Percentiles rank a stretch among this genome's conserved stretches.
These are phyloP conservation scores for Hypholoma sublateritium DNA, from an alignment of 768 basidiomycete genomes.

Conservation along the genomic window DNA sequence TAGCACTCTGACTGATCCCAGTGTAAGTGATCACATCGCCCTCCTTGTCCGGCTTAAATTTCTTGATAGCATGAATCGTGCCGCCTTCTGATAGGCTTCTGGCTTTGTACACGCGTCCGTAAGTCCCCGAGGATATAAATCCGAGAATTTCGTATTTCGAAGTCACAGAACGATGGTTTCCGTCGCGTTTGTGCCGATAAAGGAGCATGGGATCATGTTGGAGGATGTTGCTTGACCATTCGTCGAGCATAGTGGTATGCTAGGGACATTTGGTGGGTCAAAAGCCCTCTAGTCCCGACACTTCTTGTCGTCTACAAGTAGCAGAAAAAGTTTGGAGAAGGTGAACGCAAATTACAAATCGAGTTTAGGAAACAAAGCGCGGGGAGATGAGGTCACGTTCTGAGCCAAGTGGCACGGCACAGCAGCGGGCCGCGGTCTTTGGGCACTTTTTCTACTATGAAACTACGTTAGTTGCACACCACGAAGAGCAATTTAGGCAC, in stretches of 20 bases:
- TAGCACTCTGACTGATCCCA: slow-evolving; percentile 96
- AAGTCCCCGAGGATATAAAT: slow-evolving; percentile 98
- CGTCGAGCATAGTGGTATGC: slow-evolving; percentile 25
- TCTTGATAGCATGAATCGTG: slow-evolving; percentile 92
- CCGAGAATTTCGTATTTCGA: slow-evolving; percentile 91
- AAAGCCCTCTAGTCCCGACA: background rate
- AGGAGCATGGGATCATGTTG: slow-evolving; percentile 82
- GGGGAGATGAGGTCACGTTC: background rate
- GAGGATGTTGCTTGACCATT: slow-evolving; percentile 36
- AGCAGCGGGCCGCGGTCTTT: background rate
- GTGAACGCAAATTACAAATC: too few relatives aligned
- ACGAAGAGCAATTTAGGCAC: background rate
- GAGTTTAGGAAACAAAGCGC: background rate
- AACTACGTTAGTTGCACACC: background rate
- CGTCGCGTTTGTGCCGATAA: slow-evolving; percentile 81
- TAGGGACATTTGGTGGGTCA: background rate
- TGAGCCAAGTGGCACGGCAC: background rate
- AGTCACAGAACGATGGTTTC: slow-evolving; percentile 60
- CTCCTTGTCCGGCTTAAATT: slow-evolving; percentile 99
- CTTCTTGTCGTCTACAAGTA: too few relatives aligned
- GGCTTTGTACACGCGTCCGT: slow-evolving; percentile 98
- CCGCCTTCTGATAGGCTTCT: slow-evolving; percentile 70
- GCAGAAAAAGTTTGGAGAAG: too few relatives aligned
- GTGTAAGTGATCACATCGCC: slow-evolving; percentile 95
- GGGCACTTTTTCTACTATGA: background rate